Conservation (phyloP, 2,329 filamentous ascomycete species). For the Stagonosporopsis cucurbitacearum region DNA sequence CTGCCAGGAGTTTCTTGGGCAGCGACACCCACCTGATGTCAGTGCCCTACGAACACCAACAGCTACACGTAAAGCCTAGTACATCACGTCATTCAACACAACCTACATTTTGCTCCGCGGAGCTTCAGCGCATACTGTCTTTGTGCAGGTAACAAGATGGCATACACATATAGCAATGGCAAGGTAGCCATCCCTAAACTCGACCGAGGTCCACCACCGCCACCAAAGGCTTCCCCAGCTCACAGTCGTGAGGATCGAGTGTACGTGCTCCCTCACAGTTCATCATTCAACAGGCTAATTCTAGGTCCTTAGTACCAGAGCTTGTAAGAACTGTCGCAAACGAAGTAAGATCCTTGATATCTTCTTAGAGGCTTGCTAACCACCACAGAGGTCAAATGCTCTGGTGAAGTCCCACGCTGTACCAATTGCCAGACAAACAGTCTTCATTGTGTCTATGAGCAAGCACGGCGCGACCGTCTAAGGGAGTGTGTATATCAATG, state of each 20-base stretch:
- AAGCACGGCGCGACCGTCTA: constrained; percentile 33
- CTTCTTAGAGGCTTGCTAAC: background rate
- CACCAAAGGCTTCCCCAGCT: constrained; percentile 5
- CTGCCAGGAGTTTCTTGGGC: background rate
- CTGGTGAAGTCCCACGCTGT: constrained; percentile 31
- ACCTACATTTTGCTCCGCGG: background rate
- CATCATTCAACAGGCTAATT: constrained; percentile 1
- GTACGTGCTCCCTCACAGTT: constrained; percentile 10
- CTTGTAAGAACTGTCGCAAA: constrained; percentile 33
- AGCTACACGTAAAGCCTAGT: background rate
- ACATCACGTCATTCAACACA: background rate
- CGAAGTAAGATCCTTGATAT: constrained; percentile 22
- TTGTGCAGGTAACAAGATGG: background rate
- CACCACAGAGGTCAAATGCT: constrained; percentile 32
- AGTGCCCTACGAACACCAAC: background rate
- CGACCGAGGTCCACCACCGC: constrained; percentile 12
- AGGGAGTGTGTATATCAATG: constrained; percentile 22
- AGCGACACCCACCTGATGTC: background rate
- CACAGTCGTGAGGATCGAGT: constrained; percentile 27
- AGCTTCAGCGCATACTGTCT: background rate
- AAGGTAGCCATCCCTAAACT: constrained; percentile 28
- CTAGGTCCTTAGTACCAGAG: constrained; percentile 19
- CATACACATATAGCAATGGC: background rate
- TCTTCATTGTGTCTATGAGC: constrained; percentile 31
- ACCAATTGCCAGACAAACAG: constrained; percentile 23